phyloP scores from a whole-genome alignment of 2,329 filamentous ascomycete species.

The Colletotrichum lindemuthianum region DNA sequence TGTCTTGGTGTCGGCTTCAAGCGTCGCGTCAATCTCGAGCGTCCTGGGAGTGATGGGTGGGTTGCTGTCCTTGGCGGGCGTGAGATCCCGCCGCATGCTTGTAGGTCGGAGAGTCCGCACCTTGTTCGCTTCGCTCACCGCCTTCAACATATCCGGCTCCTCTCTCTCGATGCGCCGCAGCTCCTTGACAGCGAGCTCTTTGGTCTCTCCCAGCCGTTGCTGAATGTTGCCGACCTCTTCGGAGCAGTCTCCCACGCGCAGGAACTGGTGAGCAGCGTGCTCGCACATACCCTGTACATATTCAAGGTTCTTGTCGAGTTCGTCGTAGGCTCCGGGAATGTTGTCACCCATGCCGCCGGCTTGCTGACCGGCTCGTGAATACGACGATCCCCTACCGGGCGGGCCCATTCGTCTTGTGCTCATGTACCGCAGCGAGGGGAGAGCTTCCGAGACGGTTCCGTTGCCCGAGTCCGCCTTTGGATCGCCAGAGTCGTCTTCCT shows the following conservation, averaged over 20 bases:
- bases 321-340: conserved; percentile 69
- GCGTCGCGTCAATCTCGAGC: conserved; percentile 46
- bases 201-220: conserved; percentile 70
- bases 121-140: conserved; percentile 51
- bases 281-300: conserved; percentile 85
- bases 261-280: conserved; percentile 85
- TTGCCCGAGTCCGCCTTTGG: conserved; percentile 32
- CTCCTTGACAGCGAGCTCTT: conserved; percentile 69
- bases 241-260: conserved; percentile 88
- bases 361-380: conserved; percentile 31
- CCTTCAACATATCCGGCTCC: conserved; percentile 56
- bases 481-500: conserved; percentile 53
- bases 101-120: conserved; percentile 62
- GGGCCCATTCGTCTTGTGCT: conserved; percentile 46
- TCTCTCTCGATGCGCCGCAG: conserved; percentile 65
- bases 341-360: conserved; percentile 37
- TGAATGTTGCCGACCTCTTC: conserved; percentile 78
- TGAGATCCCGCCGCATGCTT: conserved; percentile 61
- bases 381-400: conserved; percentile 37
- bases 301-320: conserved; percentile 81
- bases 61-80: conserved; percentile 39
- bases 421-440: conserved; percentile 54
- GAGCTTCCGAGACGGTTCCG: conserved; percentile 38
- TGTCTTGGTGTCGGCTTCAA: conserved; percentile 36
- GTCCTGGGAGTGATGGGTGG: conserved; percentile 34